A percentile compares a stretch with the other conserved stretches of the same genome.
These are phyloP conservation scores for Pseudogymnoascus sp. DNA, from an alignment of 2,329 filamentous ascomycete species.

Conservation along the genomic window DNA sequence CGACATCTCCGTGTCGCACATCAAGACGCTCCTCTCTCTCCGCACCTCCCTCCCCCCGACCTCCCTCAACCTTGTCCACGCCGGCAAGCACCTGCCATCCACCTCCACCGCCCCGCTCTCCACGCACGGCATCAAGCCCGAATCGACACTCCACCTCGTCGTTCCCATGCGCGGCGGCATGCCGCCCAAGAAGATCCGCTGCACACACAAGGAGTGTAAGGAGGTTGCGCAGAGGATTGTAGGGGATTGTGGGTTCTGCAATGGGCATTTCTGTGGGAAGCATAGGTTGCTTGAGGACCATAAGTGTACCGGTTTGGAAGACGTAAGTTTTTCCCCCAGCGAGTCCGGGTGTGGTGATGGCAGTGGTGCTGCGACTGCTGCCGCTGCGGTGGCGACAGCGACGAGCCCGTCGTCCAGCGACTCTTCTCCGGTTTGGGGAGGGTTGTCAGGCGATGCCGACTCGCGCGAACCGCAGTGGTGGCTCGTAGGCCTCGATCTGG, in stretches of 20 bases:
- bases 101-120: conserved; percentile 33
- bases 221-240: conserved; percentile 85
- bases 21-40: conserved; percentile 47
- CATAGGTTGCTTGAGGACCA: conserved; percentile 92
- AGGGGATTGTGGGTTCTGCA: conserved; percentile 92
- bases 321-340: conserved; percentile 45
- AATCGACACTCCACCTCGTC: conserved; percentile 45
- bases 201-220: conserved; percentile 83
- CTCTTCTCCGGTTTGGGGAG: neutral
- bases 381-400: neutral
- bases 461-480: conserved; percentile 28
- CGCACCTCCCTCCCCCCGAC: conserved; percentile 44
- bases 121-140: conserved; percentile 39
- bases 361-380: too few species aligned
- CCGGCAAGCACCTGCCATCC: conserved; percentile 48
- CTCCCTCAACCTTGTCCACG: conserved; percentile 47
- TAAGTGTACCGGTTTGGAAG: conserved; percentile 84
- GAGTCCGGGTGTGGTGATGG: conserved; percentile 17
- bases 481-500: conserved; percentile 34
- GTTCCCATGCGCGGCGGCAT: conserved; percentile 48
- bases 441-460: conserved; percentile 4
- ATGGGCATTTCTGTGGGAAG: conserved; percentile 88
- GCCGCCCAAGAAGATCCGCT: conserved; percentile 72
- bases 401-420: neutral
- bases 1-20: conserved; percentile 45